phyloP scores from a whole-genome alignment of 2,329 filamentous ascomycete species.

The Clarireedia homoeocarpa region DNA sequence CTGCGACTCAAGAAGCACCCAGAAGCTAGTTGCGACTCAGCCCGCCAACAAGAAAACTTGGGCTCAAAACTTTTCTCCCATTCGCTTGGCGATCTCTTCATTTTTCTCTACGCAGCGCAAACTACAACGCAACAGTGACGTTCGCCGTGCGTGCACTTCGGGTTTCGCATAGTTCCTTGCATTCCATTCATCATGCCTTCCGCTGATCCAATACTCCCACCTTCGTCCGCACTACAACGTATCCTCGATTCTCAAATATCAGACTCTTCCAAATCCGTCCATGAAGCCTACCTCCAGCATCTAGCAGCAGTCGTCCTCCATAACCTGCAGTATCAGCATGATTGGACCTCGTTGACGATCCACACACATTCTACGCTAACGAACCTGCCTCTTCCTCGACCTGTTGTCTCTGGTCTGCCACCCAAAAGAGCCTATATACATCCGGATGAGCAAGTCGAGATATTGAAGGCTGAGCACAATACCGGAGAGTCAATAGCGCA shows the following conservation, averaged over 20 bases:
- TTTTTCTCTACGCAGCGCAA: no score
- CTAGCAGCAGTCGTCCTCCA: constrained; percentile 56
- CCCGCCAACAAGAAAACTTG: no score
- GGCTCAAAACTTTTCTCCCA: no score
- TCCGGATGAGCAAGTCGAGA: constrained; percentile 72
- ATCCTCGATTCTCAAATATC: constrained; percentile 20
- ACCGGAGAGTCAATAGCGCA: constrained; percentile 39
- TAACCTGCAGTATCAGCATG: constrained; percentile 69
- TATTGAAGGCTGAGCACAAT: constrained; percentile 52
- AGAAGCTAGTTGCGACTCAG: no score
- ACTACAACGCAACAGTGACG: no score
- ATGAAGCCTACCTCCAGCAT: constrained; percentile 32
- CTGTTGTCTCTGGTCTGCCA: constrained; percentile 64
- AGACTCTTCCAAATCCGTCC: constrained; percentile 17
- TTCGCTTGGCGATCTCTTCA: no score
- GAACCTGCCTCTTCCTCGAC: constrained; percentile 42
- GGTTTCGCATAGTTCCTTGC: background rate
- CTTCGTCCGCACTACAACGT: constrained; percentile 18
- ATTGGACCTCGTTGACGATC: constrained; percentile 57
- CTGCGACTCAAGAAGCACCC: no score
- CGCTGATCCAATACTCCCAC: constrained; percentile 10
- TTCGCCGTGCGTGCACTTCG: no score
- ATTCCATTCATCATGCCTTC: constrained; percentile 13
- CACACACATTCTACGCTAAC: constrained; percentile 40
- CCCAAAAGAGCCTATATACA: constrained; percentile 69